Evolutionary conservation across 352 stramenopile genomes (phyloP).

Genomic region (Globisporangium takayamanum): DNA sequence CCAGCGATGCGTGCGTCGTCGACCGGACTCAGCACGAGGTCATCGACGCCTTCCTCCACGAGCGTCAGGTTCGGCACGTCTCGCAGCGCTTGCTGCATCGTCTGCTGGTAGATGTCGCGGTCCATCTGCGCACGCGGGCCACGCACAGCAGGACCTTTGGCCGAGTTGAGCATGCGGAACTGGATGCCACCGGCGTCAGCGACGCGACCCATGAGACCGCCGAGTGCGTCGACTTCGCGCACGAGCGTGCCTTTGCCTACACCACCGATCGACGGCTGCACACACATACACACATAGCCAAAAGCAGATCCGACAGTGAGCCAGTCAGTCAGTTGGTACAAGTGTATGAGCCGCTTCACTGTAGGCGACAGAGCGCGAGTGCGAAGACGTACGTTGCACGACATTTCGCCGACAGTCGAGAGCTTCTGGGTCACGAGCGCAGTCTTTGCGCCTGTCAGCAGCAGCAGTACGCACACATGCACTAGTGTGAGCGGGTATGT

Average conservation of each 20-base stretch:
- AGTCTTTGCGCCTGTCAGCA: slow-evolving; percentile 83
- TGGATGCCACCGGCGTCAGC: slow-evolving; percentile 96
- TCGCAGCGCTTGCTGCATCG: slow-evolving; percentile 88
- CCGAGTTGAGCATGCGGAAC: slow-evolving; percentile 95
- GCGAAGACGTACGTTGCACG: slow-evolving; percentile 89
- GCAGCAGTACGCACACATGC: not conserved
- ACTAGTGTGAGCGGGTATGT: not conserved
- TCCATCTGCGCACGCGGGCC: slow-evolving; percentile 95
- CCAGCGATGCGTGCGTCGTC: slow-evolving; percentile 54
- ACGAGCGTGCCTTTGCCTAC: slow-evolving; percentile 99
- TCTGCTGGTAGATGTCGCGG: slow-evolving; percentile 94
- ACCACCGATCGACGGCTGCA: slow-evolving; percentile 93
- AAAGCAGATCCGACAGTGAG: not conserved
- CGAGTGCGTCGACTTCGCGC: slow-evolving; percentile 96
- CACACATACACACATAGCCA: slow-evolving; percentile 3
- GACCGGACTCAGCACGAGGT: slow-evolving; percentile 84
- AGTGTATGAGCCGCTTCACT: not conserved
- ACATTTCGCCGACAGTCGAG: slow-evolving; percentile 96
- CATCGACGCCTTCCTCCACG: slow-evolving; percentile 93
- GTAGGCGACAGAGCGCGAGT: not conserved
- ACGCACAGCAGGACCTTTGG: slow-evolving; percentile 87
- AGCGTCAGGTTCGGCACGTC: slow-evolving; percentile 87
- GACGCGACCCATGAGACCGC: slow-evolving; percentile 95
- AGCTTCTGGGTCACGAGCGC: slow-evolving; percentile 94
- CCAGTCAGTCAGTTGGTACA: too few relatives aligned